Conservation (phyloP, 2,329 filamentous ascomycete species). For the Didymella arachidicola region DNA sequence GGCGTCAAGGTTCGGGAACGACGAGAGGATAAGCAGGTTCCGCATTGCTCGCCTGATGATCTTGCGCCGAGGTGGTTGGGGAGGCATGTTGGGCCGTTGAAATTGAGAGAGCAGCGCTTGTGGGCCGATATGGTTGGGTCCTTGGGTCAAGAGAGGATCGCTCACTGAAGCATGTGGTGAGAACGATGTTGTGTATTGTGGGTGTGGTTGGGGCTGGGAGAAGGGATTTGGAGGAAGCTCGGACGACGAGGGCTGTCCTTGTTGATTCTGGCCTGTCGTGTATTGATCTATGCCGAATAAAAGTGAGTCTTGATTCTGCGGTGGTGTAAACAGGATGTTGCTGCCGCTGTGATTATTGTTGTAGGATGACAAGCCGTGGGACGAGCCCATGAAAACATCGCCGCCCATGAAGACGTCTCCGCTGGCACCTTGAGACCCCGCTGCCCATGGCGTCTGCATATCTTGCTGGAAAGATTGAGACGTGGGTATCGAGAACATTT, state of each 20-base stretch:
- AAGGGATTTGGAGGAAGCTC: slow-evolving; percentile 40
- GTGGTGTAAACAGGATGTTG: slow-evolving; percentile 45
- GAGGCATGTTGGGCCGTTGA: slow-evolving; percentile 29
- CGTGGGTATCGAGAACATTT: slow-evolving; percentile 26
- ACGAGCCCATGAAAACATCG: slow-evolving; percentile 23
- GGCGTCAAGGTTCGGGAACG: slow-evolving; percentile 54
- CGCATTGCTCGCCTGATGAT: slow-evolving; percentile 62
- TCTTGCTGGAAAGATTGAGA: slow-evolving; percentile 27
- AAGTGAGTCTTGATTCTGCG: slow-evolving; percentile 43
- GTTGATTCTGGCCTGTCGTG: slow-evolving; percentile 29
- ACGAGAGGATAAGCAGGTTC: slow-evolving; percentile 64
- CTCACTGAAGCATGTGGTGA: slow-evolving; percentile 40
- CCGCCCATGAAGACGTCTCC: slow-evolving; percentile 36
- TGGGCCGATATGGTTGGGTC: slow-evolving; percentile 24
- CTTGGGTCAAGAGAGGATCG: slow-evolving; percentile 34
- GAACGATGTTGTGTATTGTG: slow-evolving; percentile 35
- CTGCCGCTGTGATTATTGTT: slow-evolving; percentile 27
- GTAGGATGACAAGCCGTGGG: slow-evolving; percentile 33
- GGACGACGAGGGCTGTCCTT: slow-evolving; percentile 22
- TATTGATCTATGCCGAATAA: slow-evolving; percentile 52
- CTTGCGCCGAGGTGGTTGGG: slow-evolving; percentile 38
- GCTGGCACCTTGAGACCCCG: slow-evolving; percentile 33
- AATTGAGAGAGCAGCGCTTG: slow-evolving; percentile 35
- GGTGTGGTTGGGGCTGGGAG: slow-evolving; percentile 29
- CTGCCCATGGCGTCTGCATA: slow-evolving; percentile 31